Conservation (phyloP, 2,329 filamentous ascomycete species). For the Ophiostoma pallidulum region DNA sequence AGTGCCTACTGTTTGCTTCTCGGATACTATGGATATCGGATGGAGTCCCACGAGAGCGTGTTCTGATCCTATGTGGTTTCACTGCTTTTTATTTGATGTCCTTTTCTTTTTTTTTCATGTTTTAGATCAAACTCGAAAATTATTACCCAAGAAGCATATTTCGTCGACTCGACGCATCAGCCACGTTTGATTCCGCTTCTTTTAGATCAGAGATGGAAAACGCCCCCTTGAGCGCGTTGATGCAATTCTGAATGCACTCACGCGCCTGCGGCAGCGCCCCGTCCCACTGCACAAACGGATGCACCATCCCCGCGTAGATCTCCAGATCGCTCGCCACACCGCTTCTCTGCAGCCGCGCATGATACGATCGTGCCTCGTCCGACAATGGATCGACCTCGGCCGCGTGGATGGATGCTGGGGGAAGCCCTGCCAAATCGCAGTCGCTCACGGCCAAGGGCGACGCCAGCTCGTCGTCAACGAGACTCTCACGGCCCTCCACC, state of each 20-base stretch:
- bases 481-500: too few relatives aligned
- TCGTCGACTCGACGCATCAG: too few relatives aligned
- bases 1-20: too few relatives aligned
- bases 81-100: too few relatives aligned
- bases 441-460: conserved; percentile 9
- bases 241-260: conserved; percentile 4
- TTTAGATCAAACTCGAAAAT: not conserved
- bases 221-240: not conserved
- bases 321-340: conserved; percentile 1
- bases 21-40: too few relatives aligned
- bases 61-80: too few relatives aligned
- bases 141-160: too few relatives aligned
- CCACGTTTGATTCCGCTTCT: too few relatives aligned
- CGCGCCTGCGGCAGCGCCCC: conserved; percentile 5
- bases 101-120: not conserved
- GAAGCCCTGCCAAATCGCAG: not conserved
- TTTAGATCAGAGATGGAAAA: not conserved
- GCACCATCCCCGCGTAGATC: conserved; percentile 10
- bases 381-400: conserved; percentile 12
- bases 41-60: too few relatives aligned
- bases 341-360: not conserved
- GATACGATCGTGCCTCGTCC: conserved; percentile 9
- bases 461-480: not conserved
- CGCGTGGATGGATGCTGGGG: conserved; percentile 7
- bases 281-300: conserved; percentile 15